Evolutionary conservation across 805 yeast species (phyloP).

Genomic region (Metschnikowia kofuensis): DNA sequence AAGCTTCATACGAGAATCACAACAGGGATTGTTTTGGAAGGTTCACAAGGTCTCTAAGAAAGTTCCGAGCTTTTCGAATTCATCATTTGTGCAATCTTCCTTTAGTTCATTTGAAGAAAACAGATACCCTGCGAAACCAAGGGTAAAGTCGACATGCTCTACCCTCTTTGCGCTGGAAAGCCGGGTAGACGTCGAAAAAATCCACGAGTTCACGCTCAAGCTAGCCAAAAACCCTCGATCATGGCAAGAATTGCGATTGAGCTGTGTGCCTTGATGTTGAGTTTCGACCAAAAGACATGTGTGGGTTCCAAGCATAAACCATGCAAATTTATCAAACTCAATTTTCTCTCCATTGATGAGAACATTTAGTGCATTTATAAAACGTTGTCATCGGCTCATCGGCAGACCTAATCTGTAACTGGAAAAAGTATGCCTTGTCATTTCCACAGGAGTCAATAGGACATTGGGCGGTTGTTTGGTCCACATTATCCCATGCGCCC

Average conservation of each 20-base stretch:
- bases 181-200: neutral
- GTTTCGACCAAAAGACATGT: neutral
- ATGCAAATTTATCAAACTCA: conserved; percentile 24
- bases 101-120: conserved; percentile 16
- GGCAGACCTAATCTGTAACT: conserved; percentile 93
- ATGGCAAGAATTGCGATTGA: conserved; percentile 5
- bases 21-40: conserved; percentile 7
- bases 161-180: conserved; percentile 3
- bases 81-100: conserved; percentile 11
- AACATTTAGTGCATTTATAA: conserved; percentile 91
- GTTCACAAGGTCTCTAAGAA: conserved; percentile 1
- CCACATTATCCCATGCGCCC: conserved; percentile 99
- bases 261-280: neutral
- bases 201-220: neutral
- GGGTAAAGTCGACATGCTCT: neutral
- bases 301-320: neutral
- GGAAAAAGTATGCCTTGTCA: conserved; percentile 93
- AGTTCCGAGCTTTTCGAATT: neutral
- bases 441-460: conserved; percentile 84
- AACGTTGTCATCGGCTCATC: conserved; percentile 99
- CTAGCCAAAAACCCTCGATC: neutral
- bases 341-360: conserved; percentile 96
- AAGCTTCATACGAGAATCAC: conserved; percentile 4
- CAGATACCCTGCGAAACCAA: neutral
- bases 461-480: conserved; percentile 91